A percentile compares a stretch with the other conserved stretches of the same genome.
These are phyloP conservation scores for Ceratobasidium sp. DNA, from an alignment of 1,284 basidiomycete species.

Conservation along the genomic window DNA sequence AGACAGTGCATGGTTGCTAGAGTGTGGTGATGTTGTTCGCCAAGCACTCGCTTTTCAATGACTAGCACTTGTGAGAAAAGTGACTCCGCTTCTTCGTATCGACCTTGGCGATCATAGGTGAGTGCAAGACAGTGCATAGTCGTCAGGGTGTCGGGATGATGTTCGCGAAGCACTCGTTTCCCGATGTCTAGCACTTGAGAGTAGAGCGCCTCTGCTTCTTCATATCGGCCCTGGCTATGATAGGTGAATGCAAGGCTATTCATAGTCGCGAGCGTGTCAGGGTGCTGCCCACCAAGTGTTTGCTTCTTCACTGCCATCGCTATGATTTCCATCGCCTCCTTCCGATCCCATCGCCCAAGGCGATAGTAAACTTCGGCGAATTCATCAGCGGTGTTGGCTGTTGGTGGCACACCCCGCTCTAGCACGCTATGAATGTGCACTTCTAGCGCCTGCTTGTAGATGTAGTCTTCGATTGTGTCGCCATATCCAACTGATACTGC, in stretches of 20 bases:
- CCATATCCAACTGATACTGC: background rate
- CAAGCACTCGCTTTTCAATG: background rate
- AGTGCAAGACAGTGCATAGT: background rate
- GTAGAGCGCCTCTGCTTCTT: background rate
- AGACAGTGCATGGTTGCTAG: background rate
- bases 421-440: background rate
- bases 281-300: background rate
- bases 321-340: background rate
- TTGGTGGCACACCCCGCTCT: too few species aligned
- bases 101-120: background rate
- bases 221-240: background rate
- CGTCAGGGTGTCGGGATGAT: background rate
- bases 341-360: background rate
- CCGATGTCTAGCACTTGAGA: background rate
- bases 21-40: too few species aligned
- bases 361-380: background rate
- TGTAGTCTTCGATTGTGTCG: background rate
- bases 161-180: conserved; percentile 3
- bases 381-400: background rate
- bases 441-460: background rate
- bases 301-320: background rate
- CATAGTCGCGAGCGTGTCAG: background rate
- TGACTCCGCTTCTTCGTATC: background rate
- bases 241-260: background rate
- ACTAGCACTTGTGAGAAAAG: background rate